phyloP scores from a whole-genome alignment of 2,329 filamentous ascomycete species.

The Cladophialophora exuberans region DNA sequence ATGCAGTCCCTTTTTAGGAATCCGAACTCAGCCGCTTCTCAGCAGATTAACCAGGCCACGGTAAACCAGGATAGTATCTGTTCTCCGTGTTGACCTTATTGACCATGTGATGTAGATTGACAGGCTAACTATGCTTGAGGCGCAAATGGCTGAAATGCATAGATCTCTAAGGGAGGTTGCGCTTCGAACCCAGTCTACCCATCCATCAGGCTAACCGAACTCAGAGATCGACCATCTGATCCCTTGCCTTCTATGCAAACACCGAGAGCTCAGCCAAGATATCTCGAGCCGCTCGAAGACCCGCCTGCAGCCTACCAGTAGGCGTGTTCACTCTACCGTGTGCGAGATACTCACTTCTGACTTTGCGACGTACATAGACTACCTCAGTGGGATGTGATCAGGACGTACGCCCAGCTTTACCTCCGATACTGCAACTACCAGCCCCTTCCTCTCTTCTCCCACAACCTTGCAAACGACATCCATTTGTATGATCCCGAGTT shows the following conservation, averaged over 20 bases:
- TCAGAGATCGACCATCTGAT: constrained; percentile 6
- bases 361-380: constrained; percentile 3
- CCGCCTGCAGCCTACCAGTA: too few species aligned
- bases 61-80: constrained; percentile 1
- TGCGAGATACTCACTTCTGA: not conserved
- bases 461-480: constrained; percentile 27
- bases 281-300: too few species aligned
- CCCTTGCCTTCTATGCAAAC: not conserved
- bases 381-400: constrained; percentile 9
- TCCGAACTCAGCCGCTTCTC: not conserved
- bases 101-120: constrained; percentile 16
- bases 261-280: too few species aligned
- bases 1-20: too few species aligned
- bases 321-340: not conserved
- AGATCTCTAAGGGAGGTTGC: constrained; percentile 9
- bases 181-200: not conserved
- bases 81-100: not conserved
- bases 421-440: constrained; percentile 40
- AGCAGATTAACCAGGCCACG: not conserved
- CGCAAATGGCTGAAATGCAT: constrained; percentile 10
- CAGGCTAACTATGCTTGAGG: constrained; percentile 16
- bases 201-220: not conserved
- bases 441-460: constrained; percentile 38
- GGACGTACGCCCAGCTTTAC: constrained; percentile 34
- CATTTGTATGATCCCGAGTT: constrained; percentile 35